These are phyloP conservation scores for Zymoseptoria brevis DNA, from an alignment of 2,329 filamentous ascomycete species.

Conservation along the genomic window DNA sequence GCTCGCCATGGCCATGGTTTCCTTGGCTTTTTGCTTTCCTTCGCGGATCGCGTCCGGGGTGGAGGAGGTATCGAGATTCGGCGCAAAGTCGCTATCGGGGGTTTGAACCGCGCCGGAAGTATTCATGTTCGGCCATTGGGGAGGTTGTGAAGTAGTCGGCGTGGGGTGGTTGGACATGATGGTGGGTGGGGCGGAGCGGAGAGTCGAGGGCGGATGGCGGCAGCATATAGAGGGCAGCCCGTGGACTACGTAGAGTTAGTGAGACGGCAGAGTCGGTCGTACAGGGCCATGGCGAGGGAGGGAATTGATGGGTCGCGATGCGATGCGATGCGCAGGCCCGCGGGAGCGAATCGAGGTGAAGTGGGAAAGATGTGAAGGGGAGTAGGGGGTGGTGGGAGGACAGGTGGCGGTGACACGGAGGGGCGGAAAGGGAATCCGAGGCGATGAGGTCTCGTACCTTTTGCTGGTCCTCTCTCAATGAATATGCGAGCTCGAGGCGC, in stretches of 20 bases:
- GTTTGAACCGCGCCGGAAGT: slow-evolving; percentile 18
- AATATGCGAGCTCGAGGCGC: no score
- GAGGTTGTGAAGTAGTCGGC: background rate
- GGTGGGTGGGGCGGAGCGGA: slow-evolving; percentile 1
- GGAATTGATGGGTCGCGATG: background rate
- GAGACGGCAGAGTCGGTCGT: background rate
- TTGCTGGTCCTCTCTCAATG: no score
- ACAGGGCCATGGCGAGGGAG: background rate
- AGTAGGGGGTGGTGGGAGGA: no score
- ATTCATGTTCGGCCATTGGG: slow-evolving; percentile 8
- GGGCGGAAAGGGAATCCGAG: no score
- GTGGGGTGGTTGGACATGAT: slow-evolving; percentile 1
- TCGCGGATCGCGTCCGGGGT: slow-evolving; percentile 41
- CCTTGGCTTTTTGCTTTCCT: slow-evolving; percentile 54
- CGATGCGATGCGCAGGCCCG: background rate
- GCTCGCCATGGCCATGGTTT: slow-evolving; percentile 44
- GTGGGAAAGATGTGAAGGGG: no score
- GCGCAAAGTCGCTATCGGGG: slow-evolving; percentile 13
- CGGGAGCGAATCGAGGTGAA: no score
- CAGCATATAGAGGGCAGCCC: background rate
- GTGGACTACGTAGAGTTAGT: background rate
- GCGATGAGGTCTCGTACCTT: no score
- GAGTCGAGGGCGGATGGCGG: background rate
- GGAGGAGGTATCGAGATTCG: slow-evolving; percentile 12
- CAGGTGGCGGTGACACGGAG: no score